Conservation (phyloP, 2,329 filamentous ascomycete genomes). For the Botrytis tulipae region DNA sequence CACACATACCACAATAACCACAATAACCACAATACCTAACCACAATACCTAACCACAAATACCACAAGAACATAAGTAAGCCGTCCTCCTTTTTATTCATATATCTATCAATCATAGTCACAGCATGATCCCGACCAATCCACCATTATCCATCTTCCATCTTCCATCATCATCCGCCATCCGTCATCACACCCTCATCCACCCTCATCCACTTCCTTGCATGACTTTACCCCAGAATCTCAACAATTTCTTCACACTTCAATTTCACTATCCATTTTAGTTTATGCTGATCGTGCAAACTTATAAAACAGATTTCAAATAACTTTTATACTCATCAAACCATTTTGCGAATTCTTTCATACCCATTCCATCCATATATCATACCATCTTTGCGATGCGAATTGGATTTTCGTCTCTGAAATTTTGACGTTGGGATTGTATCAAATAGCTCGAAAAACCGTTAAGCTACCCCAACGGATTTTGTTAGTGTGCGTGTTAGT, state of each 20-base stretch:
- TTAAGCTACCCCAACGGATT: slow-evolving; percentile 14
- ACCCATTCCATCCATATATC: background rate
- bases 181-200: background rate
- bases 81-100: background rate
- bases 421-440: background rate
- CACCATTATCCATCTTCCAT: background rate
- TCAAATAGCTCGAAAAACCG: background rate
- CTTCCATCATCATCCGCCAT: background rate
- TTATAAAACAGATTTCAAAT: background rate
- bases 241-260: background rate
- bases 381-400: background rate
- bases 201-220: slow-evolving; percentile 2
- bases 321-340: background rate
- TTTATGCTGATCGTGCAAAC: background rate
- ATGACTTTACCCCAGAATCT: slow-evolving; percentile 15
- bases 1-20: background rate
- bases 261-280: background rate
- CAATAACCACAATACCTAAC: background rate
- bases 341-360: background rate
- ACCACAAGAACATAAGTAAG: background rate
- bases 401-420: background rate
- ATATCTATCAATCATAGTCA: background rate
- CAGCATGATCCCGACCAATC: background rate
- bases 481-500: background rate
- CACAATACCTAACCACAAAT: no score